Base-by-base conservation (phyloP, 495 filamentous ascomycete species). In the Ascodesmis nigricans region DNA sequence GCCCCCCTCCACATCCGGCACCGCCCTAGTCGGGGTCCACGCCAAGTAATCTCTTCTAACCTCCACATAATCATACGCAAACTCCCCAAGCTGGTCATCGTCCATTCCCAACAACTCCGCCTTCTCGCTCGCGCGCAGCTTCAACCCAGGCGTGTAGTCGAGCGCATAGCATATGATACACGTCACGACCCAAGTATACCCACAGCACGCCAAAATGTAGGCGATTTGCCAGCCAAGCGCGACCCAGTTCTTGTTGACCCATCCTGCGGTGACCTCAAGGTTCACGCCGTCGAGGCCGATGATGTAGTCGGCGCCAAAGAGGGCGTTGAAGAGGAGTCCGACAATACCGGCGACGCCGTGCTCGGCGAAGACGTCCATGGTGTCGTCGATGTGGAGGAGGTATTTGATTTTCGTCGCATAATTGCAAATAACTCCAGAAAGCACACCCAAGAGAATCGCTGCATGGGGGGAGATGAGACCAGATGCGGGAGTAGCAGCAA, bases 51-150 rank as follows among this genome's bases (percentile, higher is more conserved):
- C 87, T 40, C 87, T 71, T 38, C 87, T 74, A 40, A 97, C 87
- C 63, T 97, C 87, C 45, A 97, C 87, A 55, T 97, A 97, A 57
- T 97, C 87, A 61, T 97, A 97, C 4, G 87, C 90, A 52, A 97
- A 97, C 57, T 97, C 87, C 51, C 87, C 87, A 21, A 93, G 75
- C 53, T 97, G 87, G 59, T 97, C 87, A 53, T 95, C 90, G 46
- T 97, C 87, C 83, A 95, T 92, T 37, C 87, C 87, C 33, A 95
- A 69, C 13, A 97, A 67, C 56, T 97, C 87, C n/a, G 90, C 87
- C 58, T 97, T 78, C 47, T 91, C 80, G 21, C 72, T 78, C 7
- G 87, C 87, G 29, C 87, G 78, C 38, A 97, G 75, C 42, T 91
- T 68, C 9, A 97, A 66, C 19, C 90, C 90, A 4, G 87, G 87